Percentiles rank a stretch among this genome's conserved stretches.
phyloP scores from a whole-genome alignment of 2,329 filamentous ascomycete genomes.

The Thielaviopsis euricoi region DNA sequence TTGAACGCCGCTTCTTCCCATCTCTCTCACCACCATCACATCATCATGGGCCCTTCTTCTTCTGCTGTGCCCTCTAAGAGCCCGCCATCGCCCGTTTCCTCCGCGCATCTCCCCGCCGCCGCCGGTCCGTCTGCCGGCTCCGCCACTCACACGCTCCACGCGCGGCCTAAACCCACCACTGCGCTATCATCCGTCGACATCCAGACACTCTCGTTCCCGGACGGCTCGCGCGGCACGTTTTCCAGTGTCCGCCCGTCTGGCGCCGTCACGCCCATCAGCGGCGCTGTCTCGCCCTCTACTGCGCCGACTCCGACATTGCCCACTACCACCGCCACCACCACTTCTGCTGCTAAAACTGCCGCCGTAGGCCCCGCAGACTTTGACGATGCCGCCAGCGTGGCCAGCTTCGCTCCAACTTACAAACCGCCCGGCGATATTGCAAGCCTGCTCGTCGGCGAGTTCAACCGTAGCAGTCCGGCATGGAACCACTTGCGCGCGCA shows the following conservation, averaged over 20 bases:
- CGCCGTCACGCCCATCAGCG: slow-evolving; percentile 25
- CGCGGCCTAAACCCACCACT: slow-evolving; percentile 55
- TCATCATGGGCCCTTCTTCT: neutral
- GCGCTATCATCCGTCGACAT: slow-evolving; percentile 70
- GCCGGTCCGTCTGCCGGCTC: too few relatives aligned
- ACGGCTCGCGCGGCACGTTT: slow-evolving; percentile 51
- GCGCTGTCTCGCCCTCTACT: slow-evolving; percentile 23
- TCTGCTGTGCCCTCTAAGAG: neutral
- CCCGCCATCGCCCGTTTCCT: neutral
- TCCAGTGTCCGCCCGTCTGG: slow-evolving; percentile 23
- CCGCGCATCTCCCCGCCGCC: neutral
- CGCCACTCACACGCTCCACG: slow-evolving; percentile 26
- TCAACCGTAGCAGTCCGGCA: slow-evolving; percentile 48
- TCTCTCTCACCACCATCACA: too few relatives aligned
- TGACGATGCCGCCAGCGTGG: slow-evolving; percentile 49
- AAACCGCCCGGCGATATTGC: slow-evolving; percentile 56
- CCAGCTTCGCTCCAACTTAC: slow-evolving; percentile 48
- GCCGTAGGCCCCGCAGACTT: slow-evolving; percentile 23
- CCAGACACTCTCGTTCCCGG: slow-evolving; percentile 57
- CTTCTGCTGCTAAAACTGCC: too few relatives aligned
- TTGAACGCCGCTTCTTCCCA: too few relatives aligned
- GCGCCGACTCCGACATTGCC: slow-evolving; percentile 9
- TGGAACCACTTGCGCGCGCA: slow-evolving; percentile 52
- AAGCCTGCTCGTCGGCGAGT: slow-evolving; percentile 61
- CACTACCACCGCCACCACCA: too few relatives aligned